These are phyloP conservation scores for Cyberlindnera saturnus DNA, from an alignment of 805 yeast genomes.

Conservation along the genomic window DNA sequence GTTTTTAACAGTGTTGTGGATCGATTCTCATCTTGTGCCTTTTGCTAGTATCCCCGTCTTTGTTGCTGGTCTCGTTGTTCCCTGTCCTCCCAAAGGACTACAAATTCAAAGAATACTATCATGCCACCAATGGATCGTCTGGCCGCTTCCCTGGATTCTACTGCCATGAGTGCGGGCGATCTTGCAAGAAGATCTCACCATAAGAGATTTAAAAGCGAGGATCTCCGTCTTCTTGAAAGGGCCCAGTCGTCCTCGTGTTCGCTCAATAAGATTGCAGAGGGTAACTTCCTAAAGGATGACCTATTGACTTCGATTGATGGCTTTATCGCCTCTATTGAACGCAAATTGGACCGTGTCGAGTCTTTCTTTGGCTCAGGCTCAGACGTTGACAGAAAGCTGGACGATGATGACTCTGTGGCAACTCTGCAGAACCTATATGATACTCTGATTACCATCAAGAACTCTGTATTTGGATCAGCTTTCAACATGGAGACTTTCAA, in stretches of 20 bases:
- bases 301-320: constrained; percentile 17
- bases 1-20: too few relatives aligned
- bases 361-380: constrained; percentile 13
- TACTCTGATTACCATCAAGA: constrained; percentile 21
- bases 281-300: constrained; percentile 20
- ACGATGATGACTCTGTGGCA: constrained; percentile 15
- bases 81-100: too few relatives aligned
- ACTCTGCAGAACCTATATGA: constrained; percentile 22
- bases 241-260: constrained; percentile 23
- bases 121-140: too few relatives aligned
- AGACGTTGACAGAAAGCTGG: constrained; percentile 1
- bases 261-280: constrained; percentile 18
- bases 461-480: constrained; percentile 18
- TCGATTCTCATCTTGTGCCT: too few relatives aligned
- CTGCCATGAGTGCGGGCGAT: too few relatives aligned
- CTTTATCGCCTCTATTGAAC: constrained; percentile 22
- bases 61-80: too few relatives aligned
- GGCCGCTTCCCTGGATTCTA: too few relatives aligned
- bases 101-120: too few relatives aligned
- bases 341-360: constrained; percentile 21
- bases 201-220: constrained; percentile 16
- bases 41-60: too few relatives aligned
- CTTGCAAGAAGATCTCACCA: constrained; percentile 3
- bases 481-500: constrained; percentile 19
- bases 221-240: constrained; percentile 15